Percentiles rank a stretch among this genome's conserved stretches.
Conservation (phyloP, 768 basidiomycete species). For the Russula sp. region DNA sequence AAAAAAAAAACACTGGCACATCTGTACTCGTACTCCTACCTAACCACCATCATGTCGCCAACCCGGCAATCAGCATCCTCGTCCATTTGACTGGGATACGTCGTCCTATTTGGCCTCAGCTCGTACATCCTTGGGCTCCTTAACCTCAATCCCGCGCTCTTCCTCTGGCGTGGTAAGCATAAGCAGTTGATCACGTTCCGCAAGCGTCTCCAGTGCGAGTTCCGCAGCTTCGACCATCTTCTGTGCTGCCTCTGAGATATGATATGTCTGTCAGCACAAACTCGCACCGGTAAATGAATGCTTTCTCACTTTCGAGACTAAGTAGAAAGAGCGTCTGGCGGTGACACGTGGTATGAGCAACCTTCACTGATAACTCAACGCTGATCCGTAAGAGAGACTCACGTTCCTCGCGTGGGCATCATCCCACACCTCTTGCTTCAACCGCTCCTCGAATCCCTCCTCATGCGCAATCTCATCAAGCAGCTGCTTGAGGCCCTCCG, state of each 20-base stretch:
- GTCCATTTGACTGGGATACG: not conserved
- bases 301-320: slow-evolving; percentile 41
- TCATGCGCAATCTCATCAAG: slow-evolving; percentile 36
- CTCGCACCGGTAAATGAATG: not conserved
- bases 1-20: too few species aligned
- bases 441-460: slow-evolving; percentile 28
- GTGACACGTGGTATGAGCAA: not conserved
- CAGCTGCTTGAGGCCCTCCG: slow-evolving; percentile 29
- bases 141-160: not conserved
- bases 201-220: slow-evolving; percentile 27
- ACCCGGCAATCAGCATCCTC: not conserved
- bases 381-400: slow-evolving; percentile 13
- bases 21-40: too few species aligned
- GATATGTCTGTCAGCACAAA: not conserved
- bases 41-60: not conserved
- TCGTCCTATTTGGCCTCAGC: not conserved
- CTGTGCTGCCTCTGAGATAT: slow-evolving; percentile 28
- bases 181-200: slow-evolving; percentile 27
- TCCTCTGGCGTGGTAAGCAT: slow-evolving; percentile 4
- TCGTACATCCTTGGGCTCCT: not conserved
- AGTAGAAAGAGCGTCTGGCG: slow-evolving; percentile 37
- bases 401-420: slow-evolving; percentile 40
- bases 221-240: slow-evolving; percentile 32
- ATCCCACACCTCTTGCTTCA: slow-evolving; percentile 36
- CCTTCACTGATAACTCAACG: not conserved